Base-by-base conservation (phyloP, 495 filamentous ascomycete genomes). In the Evansstolkia leycettana region DNA sequence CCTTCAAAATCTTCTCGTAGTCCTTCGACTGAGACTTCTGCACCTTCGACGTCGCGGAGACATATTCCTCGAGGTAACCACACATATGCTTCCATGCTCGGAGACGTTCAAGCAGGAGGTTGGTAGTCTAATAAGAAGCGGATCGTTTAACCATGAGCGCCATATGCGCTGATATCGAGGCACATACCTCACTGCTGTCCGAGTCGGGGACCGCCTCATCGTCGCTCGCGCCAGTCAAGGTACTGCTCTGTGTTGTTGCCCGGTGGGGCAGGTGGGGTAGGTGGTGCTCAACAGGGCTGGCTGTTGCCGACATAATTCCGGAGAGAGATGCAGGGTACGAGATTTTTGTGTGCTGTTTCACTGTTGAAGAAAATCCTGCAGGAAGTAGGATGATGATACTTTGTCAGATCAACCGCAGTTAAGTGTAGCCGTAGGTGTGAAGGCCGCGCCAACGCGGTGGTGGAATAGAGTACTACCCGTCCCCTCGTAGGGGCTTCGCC, bases 51-150 rank as follows among this genome's bases (percentile, higher is more conserved):
- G 81, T 84, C 8, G 78, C 75, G 26, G 62, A 56, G 41, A 98
- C 71, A 52, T 95, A 98, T 33, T 88, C 82, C 57, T 95, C 87
- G 17, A 98, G 61, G 53, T 94, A 88, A 35, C 64, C 82, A 36
- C 85, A 82, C 41, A 85, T 84, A 54, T 98, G 92, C 51, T 95
- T 98, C 82, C 84, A 98, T 23, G 92, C 92, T 43, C 77, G 76
- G 36, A 96, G 69, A 37, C 90, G 77, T 60, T 96, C 80, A 13
- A 80, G 62, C 34, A 98, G 75, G 16, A 95, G 67, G 36, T 72
- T 78, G 27, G 81, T 76, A 9, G 81, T 80, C 73, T 89, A 40
- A 36, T 15, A 34, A 39, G 12, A 38, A 41, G 41, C 36, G 48
- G 7, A 3, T n/a, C 4, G 7, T 17, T 33, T 5, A 17, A 2